Base-by-base conservation (phyloP, 2,329 filamentous ascomycete species). In the Aschersonia sp. region DNA sequence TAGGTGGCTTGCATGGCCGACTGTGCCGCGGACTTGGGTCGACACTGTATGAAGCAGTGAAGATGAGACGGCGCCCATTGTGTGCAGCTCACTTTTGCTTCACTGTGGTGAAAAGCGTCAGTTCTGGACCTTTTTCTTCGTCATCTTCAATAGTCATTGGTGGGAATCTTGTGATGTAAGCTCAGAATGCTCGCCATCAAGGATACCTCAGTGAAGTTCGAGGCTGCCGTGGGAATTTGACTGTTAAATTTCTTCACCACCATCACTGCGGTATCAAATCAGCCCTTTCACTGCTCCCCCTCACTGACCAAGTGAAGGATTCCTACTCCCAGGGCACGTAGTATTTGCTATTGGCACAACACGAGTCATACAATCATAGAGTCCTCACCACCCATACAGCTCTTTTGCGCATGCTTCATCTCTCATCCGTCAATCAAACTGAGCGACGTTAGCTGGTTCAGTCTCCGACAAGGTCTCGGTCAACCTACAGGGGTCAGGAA, bases 401-500 rank as follows among this genome's bases (percentile, higher is more conserved):
- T 12, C 7, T 38, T 2, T 12, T 12, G 12, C 35, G 35, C 35
- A 7, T 38, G 7, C 12, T 12, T 38, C 12, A 12, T 38, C 35
- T 12, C 35, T 12, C 35, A 29, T 4, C 28, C 35, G 38, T 50
- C 40, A 65, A 52, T 65, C 63, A 55, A 65, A 65, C 63, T 65
- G 43, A 2, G 10, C 7, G 9, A n/a, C 30, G 51, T 53, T 41
- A 53, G 50, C 40, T 30, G 41, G n/a, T 44, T 31, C n/a, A 40
- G 5, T 5, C 4, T 30, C 30, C 46, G 30, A 6, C 32, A 7
- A 4, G 7, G 20, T 20, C 1, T 12, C 12, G 30, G 12, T 41
- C 29, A 43, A 47, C 42, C 63, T 74, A 92, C 86, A 51, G 91
- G 92, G 62, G 91, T 96, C 67, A 98, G 71, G 77, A 98, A 98